Base-by-base conservation (phyloP, 202 grass and related monocot species). In the Hordeum pubiflorum region DNA sequence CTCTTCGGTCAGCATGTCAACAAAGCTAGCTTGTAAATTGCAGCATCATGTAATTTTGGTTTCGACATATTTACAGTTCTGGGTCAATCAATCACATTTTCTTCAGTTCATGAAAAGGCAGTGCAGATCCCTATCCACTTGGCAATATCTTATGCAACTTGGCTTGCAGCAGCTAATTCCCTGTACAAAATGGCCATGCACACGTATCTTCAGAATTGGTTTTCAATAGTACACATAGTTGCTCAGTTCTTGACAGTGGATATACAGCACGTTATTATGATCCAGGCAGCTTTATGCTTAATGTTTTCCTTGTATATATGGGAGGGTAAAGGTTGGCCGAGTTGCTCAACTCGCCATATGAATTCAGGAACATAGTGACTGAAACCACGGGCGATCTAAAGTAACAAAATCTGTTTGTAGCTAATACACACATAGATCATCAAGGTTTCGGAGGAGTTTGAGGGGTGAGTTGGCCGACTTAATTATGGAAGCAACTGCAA, bases 31-130 rank as follows among this genome's bases (percentile, higher is more conserved):
- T 44, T 23, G 50, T 73, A 17, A 46, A 29, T 67, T 79, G 4
- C 4, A 15, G 44, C 11, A 74, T 4, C 36, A 79, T 75, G 80
- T 83, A 74, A 79, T 65, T 68, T 68, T 74, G 75, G 37, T 74
- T 17, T 27, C 9, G 20, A 26, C 24, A 26, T 26, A 26, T 26
- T 26, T 1, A 26, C 24, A 26, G 2, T 22, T 22, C 48, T n/a
- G 15, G 2, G 17, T 65, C 13, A 26, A 29, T 39, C 29, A 59
- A 21, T 17, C 1, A 2, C 59, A 26, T 18, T 64, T 77, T 58
- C 34, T 64, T 56, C 43, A 14, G 8, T 84, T 23, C 46, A 58
- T 37, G 18, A 9, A 50, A 8, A 6, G 0, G 7, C 31, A 43
- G 2, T 2, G 65, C 12, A 58, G 36, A 61, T 13, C 71, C 39